A percentile compares a stretch with the other conserved stretches of the same genome.
Evolutionary conservation across 2,329 filamentous ascomycete genomes (phyloP).

Genomic region (Coleophoma eucalyptorum): DNA sequence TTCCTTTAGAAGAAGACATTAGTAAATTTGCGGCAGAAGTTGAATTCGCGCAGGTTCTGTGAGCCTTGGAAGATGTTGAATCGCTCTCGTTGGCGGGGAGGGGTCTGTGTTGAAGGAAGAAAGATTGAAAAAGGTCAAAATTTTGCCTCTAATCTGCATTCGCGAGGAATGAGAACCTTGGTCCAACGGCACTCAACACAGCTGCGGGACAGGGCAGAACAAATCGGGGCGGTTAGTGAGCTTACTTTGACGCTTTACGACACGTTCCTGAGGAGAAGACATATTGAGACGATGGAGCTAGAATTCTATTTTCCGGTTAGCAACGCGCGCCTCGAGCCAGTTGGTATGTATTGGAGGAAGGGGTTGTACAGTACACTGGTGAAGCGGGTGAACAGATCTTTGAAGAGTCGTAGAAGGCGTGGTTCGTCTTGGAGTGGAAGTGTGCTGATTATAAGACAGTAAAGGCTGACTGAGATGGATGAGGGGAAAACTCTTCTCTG

Average conservation of each 20-base stretch:
- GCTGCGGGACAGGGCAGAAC: no score
- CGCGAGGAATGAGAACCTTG: neutral
- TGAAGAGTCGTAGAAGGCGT: no score
- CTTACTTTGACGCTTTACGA: conserved; percentile 27
- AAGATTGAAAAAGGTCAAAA: neutral
- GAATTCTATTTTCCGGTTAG: neutral
- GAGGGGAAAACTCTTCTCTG: no score
- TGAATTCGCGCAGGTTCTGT: conserved; percentile 7
- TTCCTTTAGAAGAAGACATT: conserved; percentile 53
- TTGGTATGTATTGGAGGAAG: neutral
- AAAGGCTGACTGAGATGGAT: no score
- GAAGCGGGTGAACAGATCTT: no score
- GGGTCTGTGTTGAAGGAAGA: conserved; percentile 1
- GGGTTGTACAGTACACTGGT: neutral
- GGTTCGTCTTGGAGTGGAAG: no score
- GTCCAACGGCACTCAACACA: no score
- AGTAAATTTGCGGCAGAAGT: conserved; percentile 17
- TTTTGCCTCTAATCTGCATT: neutral
- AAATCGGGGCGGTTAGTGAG: neutral
- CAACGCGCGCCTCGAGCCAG: neutral
- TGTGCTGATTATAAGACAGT: no score
- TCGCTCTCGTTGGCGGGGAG: neutral
- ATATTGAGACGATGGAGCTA: conserved; percentile 7
- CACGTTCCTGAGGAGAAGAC: conserved; percentile 21
- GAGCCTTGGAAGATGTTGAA: conserved; percentile 1